Conservation (phyloP, 495 filamentous ascomycete genomes). For the Astrothelium macrocarpum region DNA sequence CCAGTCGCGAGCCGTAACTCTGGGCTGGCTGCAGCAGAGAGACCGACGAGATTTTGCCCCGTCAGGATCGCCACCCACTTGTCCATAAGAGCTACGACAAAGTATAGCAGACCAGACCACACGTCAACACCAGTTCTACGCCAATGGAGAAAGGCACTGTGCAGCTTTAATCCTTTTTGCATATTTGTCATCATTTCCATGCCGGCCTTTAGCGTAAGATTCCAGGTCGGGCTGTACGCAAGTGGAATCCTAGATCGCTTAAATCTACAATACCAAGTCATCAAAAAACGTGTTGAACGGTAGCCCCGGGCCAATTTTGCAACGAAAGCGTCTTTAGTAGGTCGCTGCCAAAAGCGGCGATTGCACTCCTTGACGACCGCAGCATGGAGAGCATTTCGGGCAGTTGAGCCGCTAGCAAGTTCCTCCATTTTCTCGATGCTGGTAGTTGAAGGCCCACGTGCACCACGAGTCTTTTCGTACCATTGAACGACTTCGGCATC, state of each 20-base stretch:
- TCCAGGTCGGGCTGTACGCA: slow-evolving; percentile 54
- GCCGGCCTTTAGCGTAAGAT: slow-evolving; percentile 47
- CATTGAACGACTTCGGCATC: slow-evolving; percentile 26
- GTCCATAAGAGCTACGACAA: slow-evolving; percentile 49
- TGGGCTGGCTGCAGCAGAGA: slow-evolving; percentile 33
- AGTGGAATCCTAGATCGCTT: slow-evolving; percentile 42
- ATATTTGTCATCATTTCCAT: slow-evolving; percentile 44
- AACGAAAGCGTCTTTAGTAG: slow-evolving; percentile 39
- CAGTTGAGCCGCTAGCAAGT: slow-evolving; percentile 32
- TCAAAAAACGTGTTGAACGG: slow-evolving; percentile 48
- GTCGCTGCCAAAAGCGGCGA: slow-evolving; percentile 35
- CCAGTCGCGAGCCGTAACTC: slow-evolving; percentile 44
- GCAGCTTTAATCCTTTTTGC: slow-evolving; percentile 50
- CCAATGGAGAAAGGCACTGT: slow-evolving; percentile 55
- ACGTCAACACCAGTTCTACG: slow-evolving; percentile 48
- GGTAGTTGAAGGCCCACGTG: slow-evolving; percentile 7
- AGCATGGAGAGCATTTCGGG: slow-evolving; percentile 37
- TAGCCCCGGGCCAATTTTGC: slow-evolving; percentile 42
- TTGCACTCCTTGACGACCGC: slow-evolving; percentile 39
- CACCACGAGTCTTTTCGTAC: slow-evolving; percentile 8
- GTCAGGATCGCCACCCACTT: slow-evolving; percentile 48
- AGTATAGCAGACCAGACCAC: slow-evolving; percentile 49
- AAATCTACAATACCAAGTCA: slow-evolving; percentile 50
- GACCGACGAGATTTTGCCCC: slow-evolving; percentile 38
- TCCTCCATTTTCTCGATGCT: slow-evolving; percentile 24